These are phyloP conservation scores for Xylariaceae sp. DNA, from an alignment of 2,329 filamentous ascomycete genomes.

Conservation along the genomic window DNA sequence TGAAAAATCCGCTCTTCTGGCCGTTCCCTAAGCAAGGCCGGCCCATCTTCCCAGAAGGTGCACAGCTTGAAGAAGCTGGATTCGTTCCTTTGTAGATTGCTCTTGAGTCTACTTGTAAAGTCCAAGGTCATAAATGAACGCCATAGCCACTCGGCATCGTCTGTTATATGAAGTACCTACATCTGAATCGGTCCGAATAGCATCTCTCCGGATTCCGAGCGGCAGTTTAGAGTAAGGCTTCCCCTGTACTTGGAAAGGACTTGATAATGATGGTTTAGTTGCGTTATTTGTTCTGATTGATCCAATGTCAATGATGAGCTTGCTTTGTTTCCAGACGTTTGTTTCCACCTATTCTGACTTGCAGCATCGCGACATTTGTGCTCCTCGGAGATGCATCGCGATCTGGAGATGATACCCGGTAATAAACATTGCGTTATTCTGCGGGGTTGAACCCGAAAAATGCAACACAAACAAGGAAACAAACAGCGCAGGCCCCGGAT, in stretches of 20 bases:
- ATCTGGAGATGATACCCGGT: not conserved
- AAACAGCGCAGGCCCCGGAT: not conserved
- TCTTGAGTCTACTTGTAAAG: not conserved
- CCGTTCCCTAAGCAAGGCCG: slow-evolving; percentile 56
- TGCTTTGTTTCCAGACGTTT: no score
- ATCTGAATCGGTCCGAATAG: not conserved
- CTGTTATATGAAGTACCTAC: not conserved
- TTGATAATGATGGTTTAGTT: not conserved
- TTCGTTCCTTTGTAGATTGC: slow-evolving; percentile 39
- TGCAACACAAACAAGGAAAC: not conserved
- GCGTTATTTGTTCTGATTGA: no score
- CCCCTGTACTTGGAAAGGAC: slow-evolving; percentile 10
- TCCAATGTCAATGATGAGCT: no score
- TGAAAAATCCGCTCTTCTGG: slow-evolving; percentile 54
- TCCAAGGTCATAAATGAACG: not conserved
- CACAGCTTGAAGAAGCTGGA: slow-evolving; percentile 46
- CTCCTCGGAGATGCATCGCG: not conserved
- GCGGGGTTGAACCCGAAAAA: not conserved
- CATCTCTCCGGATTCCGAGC: not conserved
- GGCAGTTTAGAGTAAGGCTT: slow-evolving; percentile 15
- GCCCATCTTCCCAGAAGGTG: slow-evolving; percentile 46
- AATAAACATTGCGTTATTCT: not conserved
- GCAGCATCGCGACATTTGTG: not conserved
- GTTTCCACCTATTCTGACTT: not conserved
- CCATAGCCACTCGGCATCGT: not conserved